Evolutionary conservation across 164 flowering plant genomes (phyloP), one percentile per base, ranked within the genome.

Genomic region (Taxillus chinensis): DNA sequence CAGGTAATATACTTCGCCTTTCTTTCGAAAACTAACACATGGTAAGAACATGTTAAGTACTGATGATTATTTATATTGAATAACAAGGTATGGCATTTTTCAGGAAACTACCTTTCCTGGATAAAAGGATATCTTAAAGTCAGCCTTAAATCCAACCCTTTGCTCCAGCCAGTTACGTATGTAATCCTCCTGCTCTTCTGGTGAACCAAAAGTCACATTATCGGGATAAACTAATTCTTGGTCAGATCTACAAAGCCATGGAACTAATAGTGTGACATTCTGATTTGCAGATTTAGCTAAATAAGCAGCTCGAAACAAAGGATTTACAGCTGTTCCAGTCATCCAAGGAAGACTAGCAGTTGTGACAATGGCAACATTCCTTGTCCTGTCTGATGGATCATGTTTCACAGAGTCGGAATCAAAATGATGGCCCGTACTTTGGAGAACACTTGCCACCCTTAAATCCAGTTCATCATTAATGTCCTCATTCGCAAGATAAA

Each of bases 271-370:
- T 11, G 97, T 90, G n/a, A 93, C 93, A 59, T 86, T 87, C 67
- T 86, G 96, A 68, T 89, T 73, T 62, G 83, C 95, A 64, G 95
- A 84, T 51, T 86, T 80, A 5, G 99, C 81, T 42, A 90, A 69
- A 79, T 87, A 93, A 64, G 99, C 99, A 38, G 99, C 99, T 53
- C 99, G 83, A 69, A 93, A 93, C 66, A 93, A 73, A 66, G 99
- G 99, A 69, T 93, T 93, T 62, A 93, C 90, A 60, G 99, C 97
- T 68, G 99, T 93, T 67, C 99, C 99, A 39, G 99, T 93, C 97
- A 93, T 86, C 99, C 99, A 93, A 71, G 99, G 99, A 74, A 93
- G 95, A 77, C 97, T 90, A 61, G 97, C 99, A 63, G 99, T 93
- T 45, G 99, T 93, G 60, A 93, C 89, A 66, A 93, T 87, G 51